Percentiles rank a stretch among this genome's conserved stretches.
Evolutionary conservation across 306 rosid species (phyloP).

Genomic region (Vigna hirtella): DNA sequence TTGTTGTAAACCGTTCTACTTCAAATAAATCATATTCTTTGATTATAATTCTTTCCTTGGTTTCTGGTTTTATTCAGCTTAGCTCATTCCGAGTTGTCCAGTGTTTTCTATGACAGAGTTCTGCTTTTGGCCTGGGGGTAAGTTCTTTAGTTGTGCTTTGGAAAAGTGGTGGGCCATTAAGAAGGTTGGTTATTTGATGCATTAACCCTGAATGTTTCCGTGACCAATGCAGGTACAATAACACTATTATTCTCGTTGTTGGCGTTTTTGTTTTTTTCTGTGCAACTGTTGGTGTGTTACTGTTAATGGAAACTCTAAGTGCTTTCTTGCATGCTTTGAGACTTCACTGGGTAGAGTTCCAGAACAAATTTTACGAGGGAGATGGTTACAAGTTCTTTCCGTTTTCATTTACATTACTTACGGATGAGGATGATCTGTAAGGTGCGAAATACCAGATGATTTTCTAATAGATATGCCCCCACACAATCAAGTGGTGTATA

Average conservation of each 20-base stretch:
- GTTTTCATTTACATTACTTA: conserved; percentile 52
- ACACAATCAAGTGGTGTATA: conserved; percentile 1
- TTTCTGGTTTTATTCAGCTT: conserved; percentile 61
- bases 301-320: conserved; percentile 90
- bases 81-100: conserved; percentile 94
- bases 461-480: not conserved
- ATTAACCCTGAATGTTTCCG: conserved; percentile 12
- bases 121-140: conserved; percentile 67
- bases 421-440: conserved; percentile 64
- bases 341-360: conserved; percentile 99
- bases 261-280: conserved; percentile 75
- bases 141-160: conserved; percentile 40
- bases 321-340: conserved; percentile 98
- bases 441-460: conserved; percentile 8
- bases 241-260: conserved; percentile 62
- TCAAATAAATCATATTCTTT: conserved; percentile 23
- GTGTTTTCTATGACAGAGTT: conserved; percentile 92
- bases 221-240: conserved; percentile 71
- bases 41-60: not conserved
- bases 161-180: not conserved
- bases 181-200: not conserved
- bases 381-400: conserved; percentile 91
- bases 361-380: conserved; percentile 93
- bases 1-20: not conserved
- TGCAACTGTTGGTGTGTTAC: conserved; percentile 89